Base-by-base conservation (phyloP, 2,329 filamentous ascomycete genomes). In the Alternaria longipes region DNA sequence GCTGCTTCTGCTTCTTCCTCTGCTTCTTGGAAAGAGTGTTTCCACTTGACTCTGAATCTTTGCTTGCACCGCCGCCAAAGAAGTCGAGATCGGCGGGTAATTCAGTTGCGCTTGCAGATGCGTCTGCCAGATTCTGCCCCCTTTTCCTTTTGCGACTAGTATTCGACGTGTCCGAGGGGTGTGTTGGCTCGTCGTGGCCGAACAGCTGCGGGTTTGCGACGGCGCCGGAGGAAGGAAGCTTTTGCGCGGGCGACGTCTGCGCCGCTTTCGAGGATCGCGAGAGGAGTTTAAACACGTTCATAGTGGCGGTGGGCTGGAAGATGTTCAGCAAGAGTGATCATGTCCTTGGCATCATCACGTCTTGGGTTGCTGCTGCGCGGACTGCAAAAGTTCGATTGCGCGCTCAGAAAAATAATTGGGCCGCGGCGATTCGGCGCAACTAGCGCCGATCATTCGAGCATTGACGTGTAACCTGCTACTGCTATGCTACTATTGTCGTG, bases 251-350 rank as follows among this genome's bases (percentile, higher is more conserved):
- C 30, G 77, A 73, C 11, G 71, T 62, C 51, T 79, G 82, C 59
- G 81, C 73, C 14, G 83, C 80, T 70, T 91, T 92, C 3, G 87
- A 88, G 59, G 90, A 90, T 52, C 90, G 85, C 36, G 90, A 91
- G 60, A 93, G 82, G 32, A 93, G 81, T 72, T 89, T 92, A 73
- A 92, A 83, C 56, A 92, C 88, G 79, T 93, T 90, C 90, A 91
- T 91, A 57, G 50, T 38, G 36, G 36, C 42, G 28, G 38, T 4
- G 7, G 16, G 18, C 20, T 26, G 8, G 41, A 14, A 8, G 12
- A 36, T 20, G 32, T 30, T 42, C 18, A 36, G 11, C 7, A 26
- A 38, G 32, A 41, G 18, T 12, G 16, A 28, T 22, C 32, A 42
- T 3, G 34, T 34, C 36, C 20, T 26, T 34, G 45, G 22, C 44